A percentile compares a stretch with the other conserved stretches of the same genome.
These are phyloP conservation scores for Gossypium gossypioides DNA, from an alignment of 441 rosid species.

Conservation along the genomic window DNA sequence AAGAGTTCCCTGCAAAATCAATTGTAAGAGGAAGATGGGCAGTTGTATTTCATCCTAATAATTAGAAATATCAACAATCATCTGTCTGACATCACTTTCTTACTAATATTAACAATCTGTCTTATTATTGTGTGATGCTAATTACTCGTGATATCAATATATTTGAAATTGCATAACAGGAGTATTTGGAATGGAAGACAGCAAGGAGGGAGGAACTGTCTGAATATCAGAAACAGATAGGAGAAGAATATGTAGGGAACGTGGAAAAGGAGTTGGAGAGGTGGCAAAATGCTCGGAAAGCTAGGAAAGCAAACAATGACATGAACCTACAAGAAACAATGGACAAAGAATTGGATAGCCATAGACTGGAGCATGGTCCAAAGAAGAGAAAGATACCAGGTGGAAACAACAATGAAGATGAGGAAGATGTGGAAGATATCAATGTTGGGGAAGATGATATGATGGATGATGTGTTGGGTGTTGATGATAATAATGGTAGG, in stretches of 20 bases:
- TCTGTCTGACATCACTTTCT: conserved; percentile 12
- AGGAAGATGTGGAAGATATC: conserved; percentile 69
- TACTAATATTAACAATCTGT: neutral
- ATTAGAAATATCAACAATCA: conserved; percentile 15
- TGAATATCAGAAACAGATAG: conserved; percentile 69
- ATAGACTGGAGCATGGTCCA: conserved; percentile 90
- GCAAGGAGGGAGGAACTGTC: conserved; percentile 63
- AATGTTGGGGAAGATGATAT: conserved; percentile 79
- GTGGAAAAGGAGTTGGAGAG: conserved; percentile 84
- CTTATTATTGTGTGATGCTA: neutral
- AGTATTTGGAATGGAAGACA: conserved; percentile 63
- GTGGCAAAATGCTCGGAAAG: conserved; percentile 83
- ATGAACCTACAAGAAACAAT: conserved; percentile 79
- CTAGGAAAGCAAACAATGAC: conserved; percentile 49
- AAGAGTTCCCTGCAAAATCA: conserved; percentile 7
- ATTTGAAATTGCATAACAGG: conserved; percentile 25
- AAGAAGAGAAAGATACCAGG: conserved; percentile 77
- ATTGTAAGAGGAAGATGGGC: conserved; percentile 9
- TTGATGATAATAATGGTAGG: conserved; percentile 39
- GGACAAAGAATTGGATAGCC: conserved; percentile 89
- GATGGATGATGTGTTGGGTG: conserved; percentile 74
- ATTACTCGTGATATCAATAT: neutral
- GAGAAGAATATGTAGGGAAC: conserved; percentile 51
- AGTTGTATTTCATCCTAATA: conserved; percentile 9
- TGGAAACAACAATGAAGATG: conserved; percentile 54